Percentiles rank a stretch among this genome's conserved stretches.
These are phyloP conservation scores for Ustilago loliicola DNA, from an alignment of 1,284 basidiomycete genomes.

Conservation along the genomic window DNA sequence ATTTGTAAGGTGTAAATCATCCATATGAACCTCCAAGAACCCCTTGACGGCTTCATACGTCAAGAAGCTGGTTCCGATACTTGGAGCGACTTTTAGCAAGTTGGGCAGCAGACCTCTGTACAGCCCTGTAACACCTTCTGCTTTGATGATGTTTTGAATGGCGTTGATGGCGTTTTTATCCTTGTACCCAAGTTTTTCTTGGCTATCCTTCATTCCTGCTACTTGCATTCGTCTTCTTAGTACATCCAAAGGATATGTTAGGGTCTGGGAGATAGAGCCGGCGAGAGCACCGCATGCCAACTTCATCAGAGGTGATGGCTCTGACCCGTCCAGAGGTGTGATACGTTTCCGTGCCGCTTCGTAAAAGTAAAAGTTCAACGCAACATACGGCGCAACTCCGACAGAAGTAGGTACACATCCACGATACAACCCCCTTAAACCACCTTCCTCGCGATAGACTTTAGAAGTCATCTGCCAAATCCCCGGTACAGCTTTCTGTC, in stretches of 20 bases:
- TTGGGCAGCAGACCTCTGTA: slow-evolving; percentile 94
- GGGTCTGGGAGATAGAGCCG: slow-evolving; percentile 84
- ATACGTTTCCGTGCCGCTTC: slow-evolving; percentile 66
- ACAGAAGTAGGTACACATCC: slow-evolving; percentile 88
- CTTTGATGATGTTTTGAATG: slow-evolving; percentile 78
- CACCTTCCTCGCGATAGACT: slow-evolving; percentile 91
- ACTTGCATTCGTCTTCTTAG: slow-evolving; percentile 95
- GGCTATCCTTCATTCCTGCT: slow-evolving; percentile 80
- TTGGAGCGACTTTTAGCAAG: slow-evolving; percentile 78
- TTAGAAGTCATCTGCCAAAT: slow-evolving; percentile 89
- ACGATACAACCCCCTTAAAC: slow-evolving; percentile 85
- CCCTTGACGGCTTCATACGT: slow-evolving; percentile 63
- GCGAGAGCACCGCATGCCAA: slow-evolving; percentile 74
- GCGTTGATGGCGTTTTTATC: slow-evolving; percentile 79
- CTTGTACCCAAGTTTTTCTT: slow-evolving; percentile 76
- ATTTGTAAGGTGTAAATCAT: slow-evolving; percentile 24
- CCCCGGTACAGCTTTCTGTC: slow-evolving; percentile 74
- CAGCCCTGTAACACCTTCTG: slow-evolving; percentile 81
- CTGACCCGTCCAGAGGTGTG: slow-evolving; percentile 57
- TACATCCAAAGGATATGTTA: slow-evolving; percentile 97
- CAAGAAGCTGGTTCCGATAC: slow-evolving; percentile 65
- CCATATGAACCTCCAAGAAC: slow-evolving; percentile 46
- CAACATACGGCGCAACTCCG: slow-evolving; percentile 91
- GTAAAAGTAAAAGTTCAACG: slow-evolving; percentile 69
- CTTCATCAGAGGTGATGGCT: slow-evolving; percentile 60